These are phyloP conservation scores for Rubia tinctorum DNA, from an alignment of 305 asterid genomes.

Conservation along the genomic window DNA sequence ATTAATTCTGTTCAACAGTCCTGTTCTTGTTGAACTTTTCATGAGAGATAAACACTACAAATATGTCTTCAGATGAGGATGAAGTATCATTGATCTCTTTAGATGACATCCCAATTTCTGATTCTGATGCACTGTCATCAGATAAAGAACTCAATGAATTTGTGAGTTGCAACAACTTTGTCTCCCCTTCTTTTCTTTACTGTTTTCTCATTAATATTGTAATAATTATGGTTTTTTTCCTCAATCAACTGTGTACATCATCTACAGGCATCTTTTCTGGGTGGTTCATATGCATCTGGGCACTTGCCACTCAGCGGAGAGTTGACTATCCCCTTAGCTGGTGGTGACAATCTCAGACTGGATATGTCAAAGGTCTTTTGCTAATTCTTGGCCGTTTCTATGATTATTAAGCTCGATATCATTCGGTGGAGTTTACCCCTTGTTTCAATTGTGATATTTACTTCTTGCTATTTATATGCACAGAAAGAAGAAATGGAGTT, in stretches of 20 bases:
- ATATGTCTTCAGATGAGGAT: conserved; percentile 54
- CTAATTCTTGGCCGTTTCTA: conserved; percentile 15
- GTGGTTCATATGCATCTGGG: conserved; percentile 77
- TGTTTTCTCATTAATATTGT: conserved; percentile 1
- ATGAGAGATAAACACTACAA: conserved; percentile 16
- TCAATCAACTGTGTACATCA: conserved; percentile 16
- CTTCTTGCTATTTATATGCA: conserved; percentile 15
- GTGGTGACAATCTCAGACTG: conserved; percentile 59
- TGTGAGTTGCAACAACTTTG: conserved; percentile 45
- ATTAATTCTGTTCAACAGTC: conserved; percentile 6
- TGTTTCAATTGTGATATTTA: conserved; percentile 9
- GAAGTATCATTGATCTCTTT: conserved; percentile 59
- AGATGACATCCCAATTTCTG: conserved; percentile 43
- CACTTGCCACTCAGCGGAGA: conserved; percentile 58
- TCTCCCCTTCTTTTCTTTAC: background rate
- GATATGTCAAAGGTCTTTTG: conserved; percentile 68
- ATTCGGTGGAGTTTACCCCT: background rate
- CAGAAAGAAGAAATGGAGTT: conserved; percentile 85
- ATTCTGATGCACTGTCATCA: conserved; percentile 44
- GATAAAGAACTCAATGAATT: conserved; percentile 71
- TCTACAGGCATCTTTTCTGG: conserved; percentile 78
- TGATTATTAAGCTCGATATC: background rate
- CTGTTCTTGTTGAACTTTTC: conserved; percentile 15
- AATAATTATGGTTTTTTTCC: background rate
- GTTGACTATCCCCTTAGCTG: conserved; percentile 54